These are phyloP conservation scores for Areca catechu DNA, from an alignment of 176 grass and related monocot species.

Conservation along the genomic window DNA sequence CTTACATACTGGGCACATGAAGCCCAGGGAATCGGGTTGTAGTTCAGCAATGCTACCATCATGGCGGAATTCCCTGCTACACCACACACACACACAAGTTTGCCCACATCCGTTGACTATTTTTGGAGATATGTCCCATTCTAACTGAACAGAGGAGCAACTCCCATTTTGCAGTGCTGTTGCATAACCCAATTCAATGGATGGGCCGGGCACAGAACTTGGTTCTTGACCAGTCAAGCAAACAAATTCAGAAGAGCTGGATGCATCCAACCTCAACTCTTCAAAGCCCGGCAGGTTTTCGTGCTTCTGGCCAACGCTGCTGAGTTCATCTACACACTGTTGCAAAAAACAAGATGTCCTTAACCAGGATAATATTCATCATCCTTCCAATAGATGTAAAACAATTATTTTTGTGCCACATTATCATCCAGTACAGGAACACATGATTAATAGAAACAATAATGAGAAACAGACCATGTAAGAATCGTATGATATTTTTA, in stretches of 20 bases:
- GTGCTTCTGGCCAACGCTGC: conserved; percentile 41
- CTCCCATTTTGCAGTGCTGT: conserved; percentile 28
- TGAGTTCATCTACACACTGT: conserved; percentile 53
- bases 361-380: conserved; percentile 1
- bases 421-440: too few species aligned
- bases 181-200: conserved; percentile 49
- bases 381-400: too few species aligned
- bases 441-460: too few species aligned
- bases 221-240: conserved; percentile 25
- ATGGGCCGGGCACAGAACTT: conserved; percentile 27
- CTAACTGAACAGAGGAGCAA: conserved; percentile 38
- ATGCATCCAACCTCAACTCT: conserved; percentile 2
- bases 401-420: too few species aligned
- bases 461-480: too few species aligned
- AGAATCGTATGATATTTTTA: too few species aligned
- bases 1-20: conserved; percentile 2
- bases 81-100: too few species aligned
- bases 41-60: neutral
- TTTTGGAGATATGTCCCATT: conserved; percentile 59
- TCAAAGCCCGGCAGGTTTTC: neutral
- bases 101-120: conserved; percentile 6
- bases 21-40: neutral
- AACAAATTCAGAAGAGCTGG: conserved; percentile 1
- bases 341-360: conserved; percentile 14
- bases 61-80: neutral